These are phyloP conservation scores for Xylariaceae sp. DNA, from an alignment of 2,329 filamentous ascomycete genomes.

Conservation along the genomic window DNA sequence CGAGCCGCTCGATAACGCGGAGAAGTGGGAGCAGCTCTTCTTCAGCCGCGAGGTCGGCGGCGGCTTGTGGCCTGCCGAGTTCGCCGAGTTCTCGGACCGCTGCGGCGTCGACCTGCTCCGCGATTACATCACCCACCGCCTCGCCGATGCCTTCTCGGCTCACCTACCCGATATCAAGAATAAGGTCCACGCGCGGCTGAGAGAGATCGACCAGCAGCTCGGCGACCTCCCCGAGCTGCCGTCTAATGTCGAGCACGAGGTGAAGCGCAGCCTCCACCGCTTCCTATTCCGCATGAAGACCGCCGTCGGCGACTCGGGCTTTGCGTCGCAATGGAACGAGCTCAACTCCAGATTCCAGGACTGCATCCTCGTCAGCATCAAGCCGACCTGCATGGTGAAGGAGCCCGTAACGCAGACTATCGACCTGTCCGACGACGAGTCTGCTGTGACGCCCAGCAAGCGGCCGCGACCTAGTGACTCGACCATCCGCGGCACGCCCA, in stretches of 20 bases:
- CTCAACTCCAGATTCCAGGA: conserved; percentile 22
- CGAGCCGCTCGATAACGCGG: conserved; percentile 45
- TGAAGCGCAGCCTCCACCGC: conserved; percentile 50
- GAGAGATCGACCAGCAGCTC: conserved; percentile 47
- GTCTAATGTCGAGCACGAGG: conserved; percentile 56
- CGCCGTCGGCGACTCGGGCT: conserved; percentile 44
- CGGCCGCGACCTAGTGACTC: conserved; percentile 22
- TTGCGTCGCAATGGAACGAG: conserved; percentile 23
- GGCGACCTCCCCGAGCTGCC: conserved; percentile 58
- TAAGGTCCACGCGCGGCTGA: conserved; percentile 43
- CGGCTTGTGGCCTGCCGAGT: conserved; percentile 39
- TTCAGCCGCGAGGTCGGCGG: conserved; percentile 34
- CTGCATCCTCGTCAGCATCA: conserved; percentile 25
- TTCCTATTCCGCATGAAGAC: conserved; percentile 49
- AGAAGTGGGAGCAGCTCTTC: conserved; percentile 43
- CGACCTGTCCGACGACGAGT: conserved; percentile 21
- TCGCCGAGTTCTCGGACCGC: conserved; percentile 38
- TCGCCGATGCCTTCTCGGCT: conserved; percentile 46
- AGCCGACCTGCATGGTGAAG: conserved; percentile 25
- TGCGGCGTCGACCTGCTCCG: conserved; percentile 49
- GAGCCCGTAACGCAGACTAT: conserved; percentile 20
- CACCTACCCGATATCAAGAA: conserved; percentile 47
- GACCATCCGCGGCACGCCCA: conserved; percentile 20
- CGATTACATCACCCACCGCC: conserved; percentile 42
- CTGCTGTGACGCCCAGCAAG: conserved; percentile 16